Percentiles rank a stretch among this genome's conserved stretches.
Evolutionary conservation across 2,329 filamentous ascomycete genomes (phyloP).

Genomic region (Venturia effusa): DNA sequence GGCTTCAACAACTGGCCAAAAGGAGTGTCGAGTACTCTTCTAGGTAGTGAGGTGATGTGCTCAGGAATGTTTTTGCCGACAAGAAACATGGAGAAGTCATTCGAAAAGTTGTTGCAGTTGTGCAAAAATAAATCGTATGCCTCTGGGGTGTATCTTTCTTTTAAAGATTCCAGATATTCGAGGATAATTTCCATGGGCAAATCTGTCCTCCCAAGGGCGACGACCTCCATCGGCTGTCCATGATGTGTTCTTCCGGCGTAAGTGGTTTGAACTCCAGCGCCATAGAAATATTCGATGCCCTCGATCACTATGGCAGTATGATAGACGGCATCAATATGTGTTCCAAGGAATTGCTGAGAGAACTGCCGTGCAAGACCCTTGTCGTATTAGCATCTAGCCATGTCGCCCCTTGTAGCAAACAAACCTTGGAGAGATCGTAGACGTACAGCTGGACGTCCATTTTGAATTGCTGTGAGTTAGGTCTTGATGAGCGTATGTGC

Average conservation of each 20-base stretch:
- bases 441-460: conserved; percentile 43
- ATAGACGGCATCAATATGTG: conserved; percentile 77
- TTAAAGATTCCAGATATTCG: conserved; percentile 79
- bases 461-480: background rate
- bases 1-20: conserved; percentile 82
- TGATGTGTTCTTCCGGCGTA: conserved; percentile 76
- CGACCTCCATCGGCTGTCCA: conserved; percentile 66
- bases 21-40: conserved; percentile 74
- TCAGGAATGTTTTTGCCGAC: conserved; percentile 79
- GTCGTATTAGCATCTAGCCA: conserved; percentile 2
- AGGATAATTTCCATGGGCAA: conserved; percentile 71
- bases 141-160: conserved; percentile 70
- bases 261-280: conserved; percentile 75
- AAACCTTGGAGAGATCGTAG: conserved; percentile 39
- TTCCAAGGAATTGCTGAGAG: conserved; percentile 49
- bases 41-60: conserved; percentile 75
- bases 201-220: conserved; percentile 65
- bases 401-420: conserved; percentile 1
- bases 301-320: conserved; percentile 84
- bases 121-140: conserved; percentile 82
- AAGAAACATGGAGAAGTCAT: conserved; percentile 83
- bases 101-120: conserved; percentile 97
- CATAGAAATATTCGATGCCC: conserved; percentile 83
- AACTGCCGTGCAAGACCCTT: conserved; percentile 48
- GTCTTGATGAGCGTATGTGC: background rate